Evolutionary conservation across 495 filamentous ascomycete genomes (phyloP).

Genomic region (Usnea hakonensis): DNA sequence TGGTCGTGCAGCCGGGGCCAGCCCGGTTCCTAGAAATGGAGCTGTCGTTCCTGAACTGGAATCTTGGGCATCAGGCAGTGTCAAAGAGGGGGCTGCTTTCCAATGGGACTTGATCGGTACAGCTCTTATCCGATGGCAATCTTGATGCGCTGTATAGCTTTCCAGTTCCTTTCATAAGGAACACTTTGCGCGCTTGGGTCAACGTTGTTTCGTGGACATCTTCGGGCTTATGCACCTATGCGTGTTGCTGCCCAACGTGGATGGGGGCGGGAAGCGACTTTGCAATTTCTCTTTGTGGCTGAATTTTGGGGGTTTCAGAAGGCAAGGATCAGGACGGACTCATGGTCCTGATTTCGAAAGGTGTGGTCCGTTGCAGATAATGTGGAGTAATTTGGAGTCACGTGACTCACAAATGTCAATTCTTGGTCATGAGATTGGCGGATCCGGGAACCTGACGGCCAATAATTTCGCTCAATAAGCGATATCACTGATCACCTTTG

Average conservation of each 20-base stretch:
- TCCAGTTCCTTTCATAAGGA: neutral
- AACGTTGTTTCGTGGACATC: neutral
- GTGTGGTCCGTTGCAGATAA: neutral
- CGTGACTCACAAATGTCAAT: neutral
- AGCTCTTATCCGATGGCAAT: neutral
- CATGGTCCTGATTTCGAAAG: neutral
- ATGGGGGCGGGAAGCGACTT: neutral
- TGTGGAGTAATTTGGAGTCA: neutral
- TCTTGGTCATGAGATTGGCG: neutral
- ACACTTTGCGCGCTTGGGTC: neutral
- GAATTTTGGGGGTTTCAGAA: conserved; percentile 1
- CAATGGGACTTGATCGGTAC: neutral
- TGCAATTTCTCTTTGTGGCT: neutral
- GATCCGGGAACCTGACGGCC: neutral
- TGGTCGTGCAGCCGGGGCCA: neutral
- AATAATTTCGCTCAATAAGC: neutral
- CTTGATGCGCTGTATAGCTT: neutral
- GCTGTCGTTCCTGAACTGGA: neutral
- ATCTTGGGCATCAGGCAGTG: neutral
- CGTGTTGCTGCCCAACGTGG: conserved; percentile 4
- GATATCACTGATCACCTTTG: neutral
- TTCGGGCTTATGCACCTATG: conserved; percentile 5
- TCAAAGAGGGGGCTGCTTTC: neutral
- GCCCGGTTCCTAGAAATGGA: neutral
- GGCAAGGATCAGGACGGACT: neutral